Base-by-base conservation (phyloP, 306 rosid genomes). In the Pueraria montana region DNA sequence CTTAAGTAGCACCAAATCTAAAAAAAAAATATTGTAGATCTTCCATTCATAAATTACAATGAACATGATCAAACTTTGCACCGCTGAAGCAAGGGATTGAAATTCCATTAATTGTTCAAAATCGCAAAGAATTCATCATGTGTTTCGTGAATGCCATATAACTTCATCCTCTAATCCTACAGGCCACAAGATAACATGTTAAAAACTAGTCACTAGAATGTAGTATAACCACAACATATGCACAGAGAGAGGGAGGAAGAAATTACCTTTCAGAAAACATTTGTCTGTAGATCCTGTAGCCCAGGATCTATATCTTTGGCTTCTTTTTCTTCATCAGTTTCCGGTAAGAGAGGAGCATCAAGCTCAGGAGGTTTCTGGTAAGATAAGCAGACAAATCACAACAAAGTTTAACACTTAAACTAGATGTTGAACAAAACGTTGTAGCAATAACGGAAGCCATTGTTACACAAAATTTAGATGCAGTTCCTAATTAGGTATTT, bases 291-390 rank as follows among this genome's bases (percentile, higher is more conserved):
- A 71, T 94, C 96, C 70, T 89, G 88, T 80, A 89, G 38, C 18
- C 70, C 91, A 18, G 94, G 90, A 83, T 91, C 90, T 13, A 86
- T 79, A 26, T 72, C 70, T 75, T 82, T 84, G 62, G 75, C 87
- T 66, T 79, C 89, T 80, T 88, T 89, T 30, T 85, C 95, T 12
- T 79, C 94, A 71, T 88, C 94, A 65, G 82, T 84, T 70, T 67
- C 76, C 58, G 14, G 82, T 13, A 84, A 85, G 61, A 88, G 85
- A 70, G 96, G 96, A 67, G 86, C 88, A 46, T 90, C 98, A 34
- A 93, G 97, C 88, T 90, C 69, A 21, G 99, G 99, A 87, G 98
- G 97, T 77, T 82, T 87, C 99, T 96, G 90, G 52, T 59, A 78
- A 34, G 11, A 78, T 23, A 77, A 48, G 46, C 6, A 62, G 61